Evolutionary conservation across 805 yeast species (phyloP).

Genomic region (Sugiyamaella qingdaonensis): DNA sequence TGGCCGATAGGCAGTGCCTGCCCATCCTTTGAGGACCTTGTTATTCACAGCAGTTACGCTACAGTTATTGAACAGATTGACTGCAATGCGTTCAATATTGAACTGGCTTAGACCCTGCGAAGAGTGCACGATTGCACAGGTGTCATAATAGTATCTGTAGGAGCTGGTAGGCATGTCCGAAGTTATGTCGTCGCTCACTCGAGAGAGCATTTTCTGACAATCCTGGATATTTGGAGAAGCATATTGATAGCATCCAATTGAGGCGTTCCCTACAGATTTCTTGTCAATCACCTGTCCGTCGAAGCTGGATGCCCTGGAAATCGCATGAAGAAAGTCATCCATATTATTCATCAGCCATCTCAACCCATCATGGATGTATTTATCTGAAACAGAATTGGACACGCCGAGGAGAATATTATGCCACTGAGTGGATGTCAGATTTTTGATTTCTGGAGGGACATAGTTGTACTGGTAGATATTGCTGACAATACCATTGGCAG

Average conservation of each 20-base stretch:
- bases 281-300: neutral
- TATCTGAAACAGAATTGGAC: conserved; percentile 3
- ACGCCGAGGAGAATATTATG: neutral
- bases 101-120: neutral
- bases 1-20: neutral
- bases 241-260: conserved; percentile 4
- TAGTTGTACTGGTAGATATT: conserved; percentile 3
- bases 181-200: neutral
- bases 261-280: conserved; percentile 4
- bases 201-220: conserved; percentile 4
- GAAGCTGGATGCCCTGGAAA: neutral
- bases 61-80: conserved; percentile 2
- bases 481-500: conserved; percentile 5
- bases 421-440: conserved; percentile 5
- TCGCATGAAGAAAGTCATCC: neutral
- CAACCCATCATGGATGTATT: neutral
- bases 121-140: conserved; percentile 9
- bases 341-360: conserved; percentile 8
- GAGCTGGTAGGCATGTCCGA: conserved; percentile 1
- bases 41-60: neutral
- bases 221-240: conserved; percentile 1
- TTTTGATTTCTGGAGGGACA: neutral
- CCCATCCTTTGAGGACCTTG: conserved; percentile 3
- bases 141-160: conserved; percentile 8
- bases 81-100: conserved; percentile 7